Evolutionary conservation across 2,329 filamentous ascomycete genomes (phyloP), one percentile per base, ranked within the genome.

Genomic region (Verticillium zaregamsianum): DNA sequence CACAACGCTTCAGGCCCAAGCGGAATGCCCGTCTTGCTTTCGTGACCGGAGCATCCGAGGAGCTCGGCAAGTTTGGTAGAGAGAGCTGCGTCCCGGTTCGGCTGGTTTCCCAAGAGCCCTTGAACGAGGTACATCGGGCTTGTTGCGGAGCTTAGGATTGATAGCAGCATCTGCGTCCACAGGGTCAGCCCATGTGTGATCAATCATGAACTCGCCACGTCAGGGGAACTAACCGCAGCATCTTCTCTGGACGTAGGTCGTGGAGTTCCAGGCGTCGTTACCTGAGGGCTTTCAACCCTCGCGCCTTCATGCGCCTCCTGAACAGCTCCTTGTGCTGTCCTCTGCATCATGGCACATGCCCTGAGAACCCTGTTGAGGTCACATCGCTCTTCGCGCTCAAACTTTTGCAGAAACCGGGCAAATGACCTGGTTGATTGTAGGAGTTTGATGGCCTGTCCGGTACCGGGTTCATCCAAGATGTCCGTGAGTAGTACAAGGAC

Each of bases 101-200:
- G 60, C 28, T 62, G 54, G 23, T 64, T 65, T 12, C 62, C 63
- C 55, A 65, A 57, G 23, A 64, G 52, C 25, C 60, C 62, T 40
- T 65, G 63, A 8, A 60, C 52, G 9, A 65, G 62, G 35, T 64
- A 62, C 63, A 65, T 65, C 11, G 62, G 63, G 23, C 59, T 59
- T 3, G 63, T 65, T 20, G 62, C 57, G 17, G 62, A 60, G 3
- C 59, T 57, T 8, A 65, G 56, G 4, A 65, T 52, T 3, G 62
- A 57, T 7, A 59, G 60, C 12, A 65, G 28, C 33, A 58, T 40
- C 63, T 65, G 23, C 28, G 12, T 14, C 20, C 9, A 23, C 17
- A 20, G 3, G 23, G 20, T 59, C 40, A 59, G 40, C n/a, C 12
- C 35, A 33, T 33, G 2, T 14, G n/a, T 37, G 55, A 9, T 6